Conservation (phyloP, 2,329 filamentous ascomycete species). For the Monilinia aucupariae region DNA sequence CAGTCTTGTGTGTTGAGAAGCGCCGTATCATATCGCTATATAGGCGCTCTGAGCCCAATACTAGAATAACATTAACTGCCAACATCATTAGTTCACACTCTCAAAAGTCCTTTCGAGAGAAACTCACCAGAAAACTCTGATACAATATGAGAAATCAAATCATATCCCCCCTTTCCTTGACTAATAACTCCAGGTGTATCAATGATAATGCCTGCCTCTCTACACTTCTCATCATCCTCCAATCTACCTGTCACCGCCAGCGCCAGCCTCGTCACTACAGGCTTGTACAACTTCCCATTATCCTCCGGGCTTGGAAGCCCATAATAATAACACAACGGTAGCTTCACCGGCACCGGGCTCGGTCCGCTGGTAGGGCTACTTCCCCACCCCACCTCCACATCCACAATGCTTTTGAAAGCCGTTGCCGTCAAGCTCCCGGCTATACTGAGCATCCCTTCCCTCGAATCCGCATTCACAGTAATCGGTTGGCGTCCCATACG, state of each 20-base stretch:
- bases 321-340: slow-evolving; percentile 87
- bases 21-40: slow-evolving; percentile 68
- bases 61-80: slow-evolving; percentile 70
- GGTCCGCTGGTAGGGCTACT: slow-evolving; percentile 87
- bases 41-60: slow-evolving; percentile 73
- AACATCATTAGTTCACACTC: not conserved
- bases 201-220: slow-evolving; percentile 73
- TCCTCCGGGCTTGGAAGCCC: slow-evolving; percentile 69
- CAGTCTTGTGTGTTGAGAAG: slow-evolving; percentile 53
- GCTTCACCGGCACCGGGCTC: slow-evolving; percentile 80
- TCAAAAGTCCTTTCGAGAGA: not conserved
- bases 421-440: slow-evolving; percentile 80
- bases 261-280: slow-evolving; percentile 69
- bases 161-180: slow-evolving; percentile 61
- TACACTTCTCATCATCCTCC: slow-evolving; percentile 66
- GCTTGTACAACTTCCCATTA: slow-evolving; percentile 65
- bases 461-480: slow-evolving; percentile 78
- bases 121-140: slow-evolving; percentile 56
- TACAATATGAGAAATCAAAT: slow-evolving; percentile 74
- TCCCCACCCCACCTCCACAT: slow-evolving; percentile 85
- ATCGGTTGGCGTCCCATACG: slow-evolving; percentile 69
- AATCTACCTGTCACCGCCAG: slow-evolving; percentile 72
- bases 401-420: slow-evolving; percentile 82
- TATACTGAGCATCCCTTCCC: slow-evolving; percentile 70
- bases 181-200: slow-evolving; percentile 72